phyloP scores from a whole-genome alignment of 129 eudicot species.

The Kitagawia praeruptora region DNA sequence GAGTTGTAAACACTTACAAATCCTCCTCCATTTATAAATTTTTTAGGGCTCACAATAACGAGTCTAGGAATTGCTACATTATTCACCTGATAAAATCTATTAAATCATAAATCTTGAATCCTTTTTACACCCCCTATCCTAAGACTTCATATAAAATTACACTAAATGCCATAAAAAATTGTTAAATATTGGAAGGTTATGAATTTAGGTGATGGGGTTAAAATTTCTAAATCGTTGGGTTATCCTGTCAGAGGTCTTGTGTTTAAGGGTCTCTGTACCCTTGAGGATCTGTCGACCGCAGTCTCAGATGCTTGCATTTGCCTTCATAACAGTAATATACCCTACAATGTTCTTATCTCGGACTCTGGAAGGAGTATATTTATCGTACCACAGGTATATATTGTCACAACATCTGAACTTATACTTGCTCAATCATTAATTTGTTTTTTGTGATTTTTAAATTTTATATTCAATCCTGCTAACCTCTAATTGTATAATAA shows the following conservation, averaged over 20 bases:
- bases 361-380: slow-evolving; percentile 73
- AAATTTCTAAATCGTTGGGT: slow-evolving; percentile 53
- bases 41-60: too few relatives aligned
- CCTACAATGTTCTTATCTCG: slow-evolving; percentile 62
- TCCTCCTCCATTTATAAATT: too few relatives aligned
- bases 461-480: not conserved
- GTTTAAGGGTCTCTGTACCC: slow-evolving; percentile 59
- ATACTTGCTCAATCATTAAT: not conserved
- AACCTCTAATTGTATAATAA: slow-evolving; percentile 11
- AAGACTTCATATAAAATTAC: too few relatives aligned
- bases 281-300: slow-evolving; percentile 58
- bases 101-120: too few relatives aligned
- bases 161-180: too few relatives aligned
- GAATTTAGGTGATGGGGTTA: slow-evolving; percentile 38
- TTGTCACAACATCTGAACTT: not conserved
- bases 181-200: slow-evolving; percentile 29
- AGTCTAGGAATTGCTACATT: too few relatives aligned
- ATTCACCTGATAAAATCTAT: not conserved
- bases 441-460: not conserved
- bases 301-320: slow-evolving; percentile 74
- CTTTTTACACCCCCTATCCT: too few relatives aligned
- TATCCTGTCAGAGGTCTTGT: slow-evolving; percentile 88
- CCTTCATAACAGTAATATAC: slow-evolving; percentile 81
- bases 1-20: too few relatives aligned
- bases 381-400: slow-evolving; percentile 75